A percentile compares a stretch with the other conserved stretches of the same genome.
These are phyloP conservation scores for Pichia sp. DNA, from an alignment of 1,139 yeast genomes.

Conservation along the genomic window DNA sequence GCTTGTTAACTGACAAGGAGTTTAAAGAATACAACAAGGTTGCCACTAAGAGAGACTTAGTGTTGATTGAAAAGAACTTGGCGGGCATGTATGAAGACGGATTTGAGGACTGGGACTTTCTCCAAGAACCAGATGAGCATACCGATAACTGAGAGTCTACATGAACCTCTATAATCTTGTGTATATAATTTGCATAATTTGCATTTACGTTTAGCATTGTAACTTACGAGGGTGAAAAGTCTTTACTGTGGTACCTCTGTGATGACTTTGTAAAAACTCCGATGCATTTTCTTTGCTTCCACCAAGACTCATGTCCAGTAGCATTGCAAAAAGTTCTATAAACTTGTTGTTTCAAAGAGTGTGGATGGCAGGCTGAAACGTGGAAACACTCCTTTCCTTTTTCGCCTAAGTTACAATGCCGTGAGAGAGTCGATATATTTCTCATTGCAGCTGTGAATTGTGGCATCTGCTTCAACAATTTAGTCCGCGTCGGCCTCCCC, in stretches of 20 bases:
- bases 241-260: too few species aligned
- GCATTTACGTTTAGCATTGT: not conserved
- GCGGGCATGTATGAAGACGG: constrained; percentile 33
- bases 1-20: constrained; percentile 39
- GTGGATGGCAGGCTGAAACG: too few species aligned
- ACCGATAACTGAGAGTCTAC: not conserved
- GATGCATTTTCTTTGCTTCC: too few species aligned
- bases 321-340: too few species aligned
- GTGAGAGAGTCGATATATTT: too few species aligned
- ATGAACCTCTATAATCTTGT: not conserved
- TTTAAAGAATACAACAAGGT: constrained; percentile 30
- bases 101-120: constrained; percentile 30
- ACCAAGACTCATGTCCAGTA: too few species aligned
- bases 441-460: not conserved
- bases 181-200: not conserved
- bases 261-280: too few species aligned
- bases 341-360: too few species aligned
- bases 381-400: too few species aligned
- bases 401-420: not conserved
- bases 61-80: constrained; percentile 33
- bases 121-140: constrained; percentile 13
- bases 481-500: not conserved
- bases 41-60: constrained; percentile 31
- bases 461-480: not conserved
- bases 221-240: too few species aligned